Conservation (phyloP, 345 rosid species). For the Pugionium cornutum region DNA sequence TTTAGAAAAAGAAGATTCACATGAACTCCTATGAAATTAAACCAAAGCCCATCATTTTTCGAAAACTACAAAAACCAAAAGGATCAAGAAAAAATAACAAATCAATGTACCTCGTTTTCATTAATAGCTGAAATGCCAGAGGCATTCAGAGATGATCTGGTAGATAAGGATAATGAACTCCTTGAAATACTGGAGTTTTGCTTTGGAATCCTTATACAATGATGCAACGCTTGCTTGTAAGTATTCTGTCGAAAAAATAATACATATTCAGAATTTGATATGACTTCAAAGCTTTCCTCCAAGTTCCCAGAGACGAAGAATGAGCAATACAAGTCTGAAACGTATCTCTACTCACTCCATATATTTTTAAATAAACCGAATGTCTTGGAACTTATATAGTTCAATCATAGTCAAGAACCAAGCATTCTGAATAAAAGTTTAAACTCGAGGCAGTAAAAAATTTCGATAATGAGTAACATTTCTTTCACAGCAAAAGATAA, state of each 20-base stretch:
- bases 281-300: background rate
- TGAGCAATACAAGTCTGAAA: background rate
- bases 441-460: background rate
- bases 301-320: constrained; percentile 7
- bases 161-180: constrained; percentile 66
- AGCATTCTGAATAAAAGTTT: background rate
- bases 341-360: background rate
- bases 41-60: background rate
- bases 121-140: constrained; percentile 60
- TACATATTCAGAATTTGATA: constrained; percentile 1
- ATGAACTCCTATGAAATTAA: constrained; percentile 9
- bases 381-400: background rate
- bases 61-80: constrained; percentile 14
- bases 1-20: constrained; percentile 10
- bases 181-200: constrained; percentile 67
- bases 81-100: constrained; percentile 14
- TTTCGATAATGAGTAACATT: background rate
- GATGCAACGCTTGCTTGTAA: constrained; percentile 87
- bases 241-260: constrained; percentile 51
- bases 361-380: background rate
- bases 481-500: background rate
- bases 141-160: constrained; percentile 78
- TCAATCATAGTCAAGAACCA: background rate
- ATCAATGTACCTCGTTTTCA: constrained; percentile 75
- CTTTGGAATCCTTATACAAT: constrained; percentile 67